These are phyloP conservation scores for Boletus reticuloceps DNA, from an alignment of 768 basidiomycete species.

Conservation along the genomic window DNA sequence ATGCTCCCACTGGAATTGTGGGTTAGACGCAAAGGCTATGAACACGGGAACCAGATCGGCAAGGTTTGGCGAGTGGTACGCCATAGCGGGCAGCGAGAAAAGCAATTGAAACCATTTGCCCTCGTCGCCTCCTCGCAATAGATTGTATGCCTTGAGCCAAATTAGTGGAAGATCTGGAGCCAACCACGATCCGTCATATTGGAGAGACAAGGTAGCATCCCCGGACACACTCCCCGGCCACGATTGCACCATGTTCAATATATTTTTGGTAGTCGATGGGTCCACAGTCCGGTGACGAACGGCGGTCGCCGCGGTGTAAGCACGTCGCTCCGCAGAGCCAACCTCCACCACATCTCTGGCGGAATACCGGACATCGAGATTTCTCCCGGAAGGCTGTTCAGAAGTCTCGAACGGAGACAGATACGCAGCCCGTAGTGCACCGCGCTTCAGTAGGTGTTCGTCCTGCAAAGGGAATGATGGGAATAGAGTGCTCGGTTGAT, in stretches of 20 bases:
- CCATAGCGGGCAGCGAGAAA: constrained; percentile 34
- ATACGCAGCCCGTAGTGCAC: constrained; percentile 8
- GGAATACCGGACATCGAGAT: constrained; percentile 9
- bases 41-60: constrained; percentile 25
- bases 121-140: constrained; percentile 13
- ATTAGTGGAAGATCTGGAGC: constrained; percentile 6
- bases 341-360: constrained; percentile 6
- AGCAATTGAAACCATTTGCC: constrained; percentile 19
- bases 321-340: constrained; percentile 7
- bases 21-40: constrained; percentile 27
- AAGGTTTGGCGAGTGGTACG: constrained; percentile 17
- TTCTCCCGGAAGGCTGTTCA: neutral
- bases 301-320: constrained; percentile 7
- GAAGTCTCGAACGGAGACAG: constrained; percentile 8
- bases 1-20: neutral
- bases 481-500: neutral
- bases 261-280: neutral
- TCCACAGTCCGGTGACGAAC: neutral
- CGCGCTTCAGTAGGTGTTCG: constrained; percentile 16
- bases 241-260: constrained; percentile 10
- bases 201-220: constrained; percentile 2
- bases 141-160: constrained; percentile 29
- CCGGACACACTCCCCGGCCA: neutral
- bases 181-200: constrained; percentile 31
- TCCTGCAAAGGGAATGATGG: constrained; percentile 3